Percentiles rank a stretch among this genome's conserved stretches.
Conservation (phyloP, 306 rosid species). For the Vachellia collinsii region DNA sequence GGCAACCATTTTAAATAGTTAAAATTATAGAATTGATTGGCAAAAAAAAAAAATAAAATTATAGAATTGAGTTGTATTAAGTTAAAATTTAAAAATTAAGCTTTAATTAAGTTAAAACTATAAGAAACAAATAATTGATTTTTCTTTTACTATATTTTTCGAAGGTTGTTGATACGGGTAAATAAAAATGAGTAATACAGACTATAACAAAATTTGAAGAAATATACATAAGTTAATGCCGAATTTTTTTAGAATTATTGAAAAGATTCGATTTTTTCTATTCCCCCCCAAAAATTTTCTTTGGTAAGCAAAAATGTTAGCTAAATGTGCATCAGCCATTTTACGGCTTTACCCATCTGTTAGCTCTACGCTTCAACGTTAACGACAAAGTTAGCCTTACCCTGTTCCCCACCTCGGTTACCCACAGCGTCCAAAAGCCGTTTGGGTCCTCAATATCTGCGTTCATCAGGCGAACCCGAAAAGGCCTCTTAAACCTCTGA, state of each 20-base stretch:
- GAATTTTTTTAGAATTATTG: not conserved
- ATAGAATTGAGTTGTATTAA: no score
- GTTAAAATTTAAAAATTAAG: no score
- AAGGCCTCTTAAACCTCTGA: slow-evolving; percentile 52
- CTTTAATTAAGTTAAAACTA: no score
- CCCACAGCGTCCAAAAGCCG: not conserved
- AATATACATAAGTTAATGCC: not conserved
- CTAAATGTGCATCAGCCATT: not conserved
- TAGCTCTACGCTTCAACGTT: not conserved
- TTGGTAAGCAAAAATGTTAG: not conserved
- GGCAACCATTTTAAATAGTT: no score
- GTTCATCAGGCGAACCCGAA: not conserved
- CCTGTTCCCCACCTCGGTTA: not conserved
- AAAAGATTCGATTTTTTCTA: not conserved
- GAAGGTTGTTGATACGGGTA: no score
- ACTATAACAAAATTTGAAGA: not conserved
- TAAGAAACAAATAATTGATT: no score
- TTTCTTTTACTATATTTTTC: no score
- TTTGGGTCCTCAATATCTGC: not conserved
- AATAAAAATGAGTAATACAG: not conserved
- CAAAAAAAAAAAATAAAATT: no score
- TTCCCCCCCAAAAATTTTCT: no score
- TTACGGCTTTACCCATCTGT: not conserved
- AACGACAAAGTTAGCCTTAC: not conserved
- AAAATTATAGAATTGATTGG: no score